Evolutionary conservation across 768 basidiomycete species (phyloP).

Genomic region (Sarcodon aspratus): DNA sequence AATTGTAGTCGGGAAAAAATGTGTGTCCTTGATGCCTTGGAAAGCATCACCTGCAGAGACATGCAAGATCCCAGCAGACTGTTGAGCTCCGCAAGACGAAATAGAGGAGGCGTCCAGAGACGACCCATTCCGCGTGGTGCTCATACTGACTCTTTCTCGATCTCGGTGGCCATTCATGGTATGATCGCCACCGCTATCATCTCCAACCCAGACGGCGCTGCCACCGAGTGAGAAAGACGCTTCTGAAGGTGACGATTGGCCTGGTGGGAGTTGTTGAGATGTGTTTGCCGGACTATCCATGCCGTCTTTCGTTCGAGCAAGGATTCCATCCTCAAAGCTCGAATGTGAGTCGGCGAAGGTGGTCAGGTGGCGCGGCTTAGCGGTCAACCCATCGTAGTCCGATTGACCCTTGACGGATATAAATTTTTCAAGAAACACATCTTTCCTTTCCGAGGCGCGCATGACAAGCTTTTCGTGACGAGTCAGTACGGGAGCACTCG

Average conservation of each 20-base stretch:
- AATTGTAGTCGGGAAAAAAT: constrained; percentile 83
- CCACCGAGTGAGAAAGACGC: constrained; percentile 69
- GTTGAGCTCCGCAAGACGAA: constrained; percentile 40
- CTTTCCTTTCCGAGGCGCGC: constrained; percentile 84
- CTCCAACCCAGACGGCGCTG: constrained; percentile 68
- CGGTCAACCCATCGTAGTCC: constrained; percentile 6
- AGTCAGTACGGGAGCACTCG: constrained; percentile 66
- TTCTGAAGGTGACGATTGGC: constrained; percentile 52
- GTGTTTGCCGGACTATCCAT: neutral
- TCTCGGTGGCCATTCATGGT: constrained; percentile 15
- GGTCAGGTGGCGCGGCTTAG: constrained; percentile 8
- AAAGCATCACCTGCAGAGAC: neutral
- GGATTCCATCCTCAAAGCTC: constrained; percentile 60
- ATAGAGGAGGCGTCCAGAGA: constrained; percentile 69
- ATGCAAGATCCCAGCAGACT: neutral
- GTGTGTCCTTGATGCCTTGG: constrained; percentile 66
- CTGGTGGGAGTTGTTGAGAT: constrained; percentile 14
- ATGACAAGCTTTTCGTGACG: constrained; percentile 82
- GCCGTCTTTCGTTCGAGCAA: constrained; percentile 26
- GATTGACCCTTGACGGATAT: constrained; percentile 9
- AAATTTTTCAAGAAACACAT: constrained; percentile 86
- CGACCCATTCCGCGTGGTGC: constrained; percentile 21
- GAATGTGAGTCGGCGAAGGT: constrained; percentile 40
- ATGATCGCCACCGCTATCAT: constrained; percentile 48
- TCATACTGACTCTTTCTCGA: constrained; percentile 16